These are phyloP conservation scores for Rhododendron vialii DNA, from an alignment of 148 eudicot species.

Conservation along the genomic window DNA sequence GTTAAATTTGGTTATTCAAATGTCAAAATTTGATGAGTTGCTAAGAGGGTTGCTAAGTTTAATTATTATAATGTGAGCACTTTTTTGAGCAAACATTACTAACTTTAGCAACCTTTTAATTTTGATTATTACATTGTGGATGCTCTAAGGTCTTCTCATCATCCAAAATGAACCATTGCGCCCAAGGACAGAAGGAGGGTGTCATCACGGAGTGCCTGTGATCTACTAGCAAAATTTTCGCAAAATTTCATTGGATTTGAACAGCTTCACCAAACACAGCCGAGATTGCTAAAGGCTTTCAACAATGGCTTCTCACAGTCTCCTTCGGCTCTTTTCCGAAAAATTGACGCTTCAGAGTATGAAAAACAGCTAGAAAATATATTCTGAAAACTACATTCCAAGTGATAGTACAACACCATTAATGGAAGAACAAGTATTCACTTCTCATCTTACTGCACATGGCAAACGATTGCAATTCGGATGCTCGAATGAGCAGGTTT, in stretches of 20 bases:
- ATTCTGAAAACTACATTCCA: too few species aligned
- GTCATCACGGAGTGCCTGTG: not conserved
- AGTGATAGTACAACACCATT: too few species aligned
- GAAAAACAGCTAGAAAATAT: not conserved
- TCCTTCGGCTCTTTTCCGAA: not conserved
- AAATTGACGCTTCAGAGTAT: not conserved
- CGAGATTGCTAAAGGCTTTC: not conserved
- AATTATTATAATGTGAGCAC: too few species aligned
- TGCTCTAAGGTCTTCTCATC: too few species aligned
- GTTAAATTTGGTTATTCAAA: too few species aligned
- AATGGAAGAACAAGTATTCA: not conserved
- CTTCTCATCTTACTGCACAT: not conserved
- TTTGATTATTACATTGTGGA: too few species aligned
- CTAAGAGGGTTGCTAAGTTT: too few species aligned
- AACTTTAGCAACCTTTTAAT: too few species aligned
- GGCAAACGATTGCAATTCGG: not conserved
- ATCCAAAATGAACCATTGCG: too few species aligned
- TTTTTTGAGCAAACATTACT: too few species aligned
- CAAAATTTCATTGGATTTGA: not conserved
- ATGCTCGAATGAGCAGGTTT: not conserved
- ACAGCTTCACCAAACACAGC: not conserved
- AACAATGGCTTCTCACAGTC: not conserved
- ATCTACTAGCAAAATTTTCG: not conserved
- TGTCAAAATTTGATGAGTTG: too few species aligned
- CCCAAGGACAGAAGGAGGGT: too few species aligned